Evolutionary conservation across 1,139 yeast species (phyloP), one percentile per base, ranked within the genome.

Genomic region (Taiozyma sp.): DNA sequence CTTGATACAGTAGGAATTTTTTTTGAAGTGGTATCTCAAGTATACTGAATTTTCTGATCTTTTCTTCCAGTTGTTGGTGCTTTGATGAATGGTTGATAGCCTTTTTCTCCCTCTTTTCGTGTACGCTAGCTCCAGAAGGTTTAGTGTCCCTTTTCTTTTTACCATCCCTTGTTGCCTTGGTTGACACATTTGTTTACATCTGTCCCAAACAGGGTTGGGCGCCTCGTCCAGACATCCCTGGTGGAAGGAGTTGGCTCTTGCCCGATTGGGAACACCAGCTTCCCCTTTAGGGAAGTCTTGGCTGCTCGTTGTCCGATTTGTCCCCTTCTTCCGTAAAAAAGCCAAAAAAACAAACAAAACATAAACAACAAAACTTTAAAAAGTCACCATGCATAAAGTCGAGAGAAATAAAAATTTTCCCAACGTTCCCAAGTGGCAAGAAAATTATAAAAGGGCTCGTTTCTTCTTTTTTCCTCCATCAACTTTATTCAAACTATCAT

Each of bases 371-470:
- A 19, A 19, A 37, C 19, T 22, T 19, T 19, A 6, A 37, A 40
- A 21, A 40, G 19, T 40, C 30, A 24, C 30, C 10, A 21, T 22
- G 42, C 29, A 40, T 22, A 29, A 40, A 40, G 16, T 10, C 16
- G 16, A 5, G 19, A 40, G 14, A 40, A 26, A 6, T 22, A 13
- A 40, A 24, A 24, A 8, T 21, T 37, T 37, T 37, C 41, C 19
- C 9, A 32, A 37, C 9, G 24, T 16, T 37, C 24, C 24, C 24
- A 40, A 14, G 10, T 24, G 11, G 5, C 14, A 2, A 42, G 19
- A 56, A 55, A 56, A 55, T 49, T 57, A 57, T 57, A 58, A 57
- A 56, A 53, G 48, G 43, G 7, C 37, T 3, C 24, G 6, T 29
- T 37, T 47, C 45, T 46, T 57, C 54, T 22, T 21, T 32, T 35